Evolutionary conservation across 352 stramenopile species (phyloP), one percentile per base, ranked within the genome.

Genomic region (Pythium phragmitis): DNA sequence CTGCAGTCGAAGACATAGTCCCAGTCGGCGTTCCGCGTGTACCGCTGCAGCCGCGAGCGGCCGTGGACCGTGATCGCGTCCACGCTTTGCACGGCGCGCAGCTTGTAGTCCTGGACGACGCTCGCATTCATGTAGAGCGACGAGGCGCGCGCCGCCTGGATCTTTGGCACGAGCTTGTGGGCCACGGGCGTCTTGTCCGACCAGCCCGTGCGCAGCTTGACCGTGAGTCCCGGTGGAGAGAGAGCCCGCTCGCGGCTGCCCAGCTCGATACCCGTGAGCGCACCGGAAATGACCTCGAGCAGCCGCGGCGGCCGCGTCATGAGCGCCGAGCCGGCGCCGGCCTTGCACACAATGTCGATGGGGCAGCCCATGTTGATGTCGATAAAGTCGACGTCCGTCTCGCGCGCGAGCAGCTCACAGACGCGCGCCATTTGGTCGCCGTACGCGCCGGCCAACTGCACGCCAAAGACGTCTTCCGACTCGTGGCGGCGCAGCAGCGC

Each of bases 361-460:
- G 98, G 98, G 76, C 98, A 99, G 48, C 98, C 97, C 74, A 99
- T 93, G 85, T 99, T 99, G 69, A 99, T 91, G 79, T 99, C 98
- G 34, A 99, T 86, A 83, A 99, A 99, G 80, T 99, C 96, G 23
- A 99, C 79, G 33, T 96, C 80, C 42, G 85, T 90, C 70, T 99
- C 89, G 17, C 89, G 88, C 56, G 97, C 80, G 37, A 99, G 75
- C 37, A 99, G 66, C 61, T 99, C 96, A 34, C 87, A 93, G 19
- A 94, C 83, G 45, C 97, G 78, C 13, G 89, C 89, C 79, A 98
- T 97, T 67, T 98, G 89, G 72, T 99, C 96, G 11, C 89, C 77
- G 70, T 97, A 82, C 11, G 80, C 89, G 6, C 88, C 93, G 0
- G 97, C 96, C 34, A 99, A 77, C 75, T 99, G 98, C 26, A 99